Evolutionary conservation across 441 rosid species (phyloP).

Genomic region (Arabidopsis lyrata): DNA sequence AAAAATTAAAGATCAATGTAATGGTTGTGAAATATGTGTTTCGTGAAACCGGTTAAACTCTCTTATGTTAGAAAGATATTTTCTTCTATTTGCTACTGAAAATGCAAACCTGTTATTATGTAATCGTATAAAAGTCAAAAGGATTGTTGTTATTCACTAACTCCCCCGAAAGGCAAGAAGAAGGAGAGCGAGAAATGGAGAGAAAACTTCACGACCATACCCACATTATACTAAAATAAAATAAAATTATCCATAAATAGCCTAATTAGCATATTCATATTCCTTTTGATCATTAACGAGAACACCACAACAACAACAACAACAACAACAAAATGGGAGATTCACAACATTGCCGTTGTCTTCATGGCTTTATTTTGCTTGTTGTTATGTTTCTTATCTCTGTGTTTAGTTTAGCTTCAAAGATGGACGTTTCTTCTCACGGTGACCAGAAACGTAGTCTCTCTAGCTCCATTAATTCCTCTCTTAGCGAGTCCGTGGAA

Average conservation of each 20-base stretch:
- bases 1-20: too few relatives aligned
- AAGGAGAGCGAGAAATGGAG: background rate
- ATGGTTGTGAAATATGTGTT: too few relatives aligned
- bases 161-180: slow-evolving; percentile 3
- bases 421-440: background rate
- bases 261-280: background rate
- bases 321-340: background rate
- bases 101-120: background rate
- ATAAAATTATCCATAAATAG: background rate
- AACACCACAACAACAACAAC: background rate
- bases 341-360: background rate
- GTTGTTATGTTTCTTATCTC: background rate
- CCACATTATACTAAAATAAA: background rate
- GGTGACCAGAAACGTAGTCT: background rate
- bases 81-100: background rate
- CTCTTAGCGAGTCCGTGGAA: background rate
- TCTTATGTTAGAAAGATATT: too few relatives aligned
- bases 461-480: background rate
- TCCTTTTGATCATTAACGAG: background rate
- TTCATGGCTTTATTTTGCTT: slow-evolving; percentile 10
- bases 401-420: background rate
- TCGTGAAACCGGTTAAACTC: background rate
- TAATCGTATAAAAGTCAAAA: background rate
- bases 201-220: background rate
- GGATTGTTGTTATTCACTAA: background rate